Evolutionary conservation across 805 yeast species (phyloP), one percentile per base, ranked within the genome.

Genomic region (Saturnispora dispora): DNA sequence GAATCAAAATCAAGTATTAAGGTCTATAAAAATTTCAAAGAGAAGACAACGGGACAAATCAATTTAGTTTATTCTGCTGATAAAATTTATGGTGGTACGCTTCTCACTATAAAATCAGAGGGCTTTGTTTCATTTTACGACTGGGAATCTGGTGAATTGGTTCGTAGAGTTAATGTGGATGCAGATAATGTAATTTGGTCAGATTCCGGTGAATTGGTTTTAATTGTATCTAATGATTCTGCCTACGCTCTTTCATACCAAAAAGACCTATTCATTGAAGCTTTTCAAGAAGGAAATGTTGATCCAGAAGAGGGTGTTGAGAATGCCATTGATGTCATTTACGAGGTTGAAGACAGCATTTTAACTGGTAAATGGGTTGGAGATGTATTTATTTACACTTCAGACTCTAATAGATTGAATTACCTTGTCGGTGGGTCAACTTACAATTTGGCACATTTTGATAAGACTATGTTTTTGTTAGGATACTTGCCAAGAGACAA

Each of bases 351-450:
- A 52, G 99, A 93, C 65, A 71, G 82, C 18, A 79, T 91, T 37
- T 80, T 86, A 54, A 83, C 95, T 28, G 97, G 97, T 62, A 84
- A 83, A 67, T 93, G 97, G 89, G 89, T 90, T 61, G 99, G 98
- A 58, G 98, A 93, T 71, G 97, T 93, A 45, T 90, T 91, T 66
- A 80, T 93, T 50, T 93, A 85, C 72, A 88, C 97, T 15, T 88
- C 97, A 2, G 63, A 81, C 18, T 76, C 95, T 23, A 88, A 89
- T 71, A 81, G 98, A 68, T 76, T 93, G 63, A 91, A 90, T 70
- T 93, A 93, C 67, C 79, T 89, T 55, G 98, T 93, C 54, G 99
- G 99, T 60, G 95, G 95, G 39, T 87, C 89, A 63, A 82, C 86
- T 23, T 88, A 88, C 67, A 93, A 89, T 64, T 79, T 93, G 68